Base-by-base conservation (phyloP, 148 eudicot genomes). In the Dysphania ambrosioides region DNA sequence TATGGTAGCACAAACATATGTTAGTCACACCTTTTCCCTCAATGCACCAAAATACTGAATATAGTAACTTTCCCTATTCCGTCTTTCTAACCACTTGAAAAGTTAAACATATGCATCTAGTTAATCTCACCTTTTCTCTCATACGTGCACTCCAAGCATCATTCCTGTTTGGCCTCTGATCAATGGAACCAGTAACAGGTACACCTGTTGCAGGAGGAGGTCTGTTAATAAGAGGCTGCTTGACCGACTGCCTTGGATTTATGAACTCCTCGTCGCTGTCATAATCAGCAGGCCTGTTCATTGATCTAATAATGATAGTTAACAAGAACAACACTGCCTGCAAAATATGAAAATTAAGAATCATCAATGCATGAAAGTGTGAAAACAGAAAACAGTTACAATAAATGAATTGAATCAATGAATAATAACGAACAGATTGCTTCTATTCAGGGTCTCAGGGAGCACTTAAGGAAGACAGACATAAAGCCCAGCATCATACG, bases 81-180 rank as follows among this genome's bases (percentile, higher is more conserved):
- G 9, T 9, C 49, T 42, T 42, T 12, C 15, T 62, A 31, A 15
- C 24, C 60, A 1, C 1, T 13, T 61, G 3, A 3, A 8, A 63
- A 16, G 3, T 0, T 64, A 16, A 64, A 15, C 42, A 18, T 6
- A 18, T 2, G 12, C 40, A 64, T 12, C n/a, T 12, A 30, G 4
- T 66, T 21, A 67, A 9, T 67, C 29, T 9, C 53, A 67, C 71
- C 71, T 95, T 95, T 80, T 95, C 98, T 81, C 97, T 86, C 98
- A 95, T 95, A 53, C 98, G 97, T 79, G 93, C 83, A 80, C 98
- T 95, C 98, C 98, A 95, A 79, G 98, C 98, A 87, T 95, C 98
- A 78, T 77, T 92, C 78, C 98, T 90, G 84, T 77, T 75, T 31
- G 93, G 86, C 62, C 91, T 90, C 60, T 85, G 87, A 79, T 90